These are phyloP conservation scores for Clavispora fructus DNA, from an alignment of 805 yeast genomes.

Conservation along the genomic window DNA sequence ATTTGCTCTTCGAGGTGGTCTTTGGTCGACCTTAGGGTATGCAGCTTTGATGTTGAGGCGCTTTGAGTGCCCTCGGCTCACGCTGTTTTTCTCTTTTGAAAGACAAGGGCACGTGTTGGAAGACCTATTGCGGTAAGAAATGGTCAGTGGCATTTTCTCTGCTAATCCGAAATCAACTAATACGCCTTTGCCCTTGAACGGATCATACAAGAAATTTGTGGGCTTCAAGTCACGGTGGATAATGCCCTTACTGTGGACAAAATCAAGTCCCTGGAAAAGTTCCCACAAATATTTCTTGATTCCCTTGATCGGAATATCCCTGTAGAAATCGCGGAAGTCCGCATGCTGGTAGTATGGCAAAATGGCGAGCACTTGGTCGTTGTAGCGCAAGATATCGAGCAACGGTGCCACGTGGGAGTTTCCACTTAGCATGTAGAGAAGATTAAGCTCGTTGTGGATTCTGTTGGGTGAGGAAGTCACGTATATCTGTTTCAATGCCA, in stretches of 20 bases:
- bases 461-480: constrained; percentile 94
- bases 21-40: constrained; percentile 78
- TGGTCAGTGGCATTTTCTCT: constrained; percentile 39
- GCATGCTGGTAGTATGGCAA: constrained; percentile 87
- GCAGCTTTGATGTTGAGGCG: constrained; percentile 40
- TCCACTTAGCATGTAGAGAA: constrained; percentile 65
- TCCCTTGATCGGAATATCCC: constrained; percentile 74
- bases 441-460: constrained; percentile 79
- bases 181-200: constrained; percentile 65
- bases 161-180: constrained; percentile 92
- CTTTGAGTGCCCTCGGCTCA: constrained; percentile 16
- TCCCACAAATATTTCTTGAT: constrained; percentile 78
- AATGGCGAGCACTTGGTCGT: constrained; percentile 91
- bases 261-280: constrained; percentile 66
- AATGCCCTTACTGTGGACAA: constrained; percentile 44
- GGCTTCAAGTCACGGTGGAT: constrained; percentile 45
- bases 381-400: constrained; percentile 77
- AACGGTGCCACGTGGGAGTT: constrained; percentile 79
- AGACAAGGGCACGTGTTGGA: constrained; percentile 54
- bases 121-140: constrained; percentile 6
- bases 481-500: constrained; percentile 89
- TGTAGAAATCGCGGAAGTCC: constrained; percentile 82
- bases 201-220: constrained; percentile 66
- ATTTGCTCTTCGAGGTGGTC: constrained; percentile 89
- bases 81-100: constrained; percentile 26